Percentiles rank a stretch among this genome's conserved stretches.
phyloP scores from a whole-genome alignment of 768 basidiomycete genomes.

The Amanita pallidorosea region DNA sequence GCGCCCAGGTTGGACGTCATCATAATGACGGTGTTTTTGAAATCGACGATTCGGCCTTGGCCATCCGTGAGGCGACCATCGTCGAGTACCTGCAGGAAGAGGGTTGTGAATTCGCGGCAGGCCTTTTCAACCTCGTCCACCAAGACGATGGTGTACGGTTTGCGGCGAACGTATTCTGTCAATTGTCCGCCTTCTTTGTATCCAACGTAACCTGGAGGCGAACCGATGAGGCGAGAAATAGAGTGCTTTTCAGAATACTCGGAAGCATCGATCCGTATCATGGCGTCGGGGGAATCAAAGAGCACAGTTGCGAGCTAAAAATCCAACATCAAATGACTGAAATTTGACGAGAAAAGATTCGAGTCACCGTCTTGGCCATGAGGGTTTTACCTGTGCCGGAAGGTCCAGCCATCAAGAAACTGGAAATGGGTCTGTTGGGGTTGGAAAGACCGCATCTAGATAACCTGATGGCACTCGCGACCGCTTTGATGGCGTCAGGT shows the following conservation, averaged over 20 bases:
- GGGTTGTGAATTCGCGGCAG: conserved; percentile 46
- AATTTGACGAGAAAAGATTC: neutral
- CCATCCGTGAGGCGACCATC: conserved; percentile 90
- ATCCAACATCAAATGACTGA: conserved; percentile 1
- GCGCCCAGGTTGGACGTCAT: conserved; percentile 92
- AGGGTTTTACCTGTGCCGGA: conserved; percentile 89
- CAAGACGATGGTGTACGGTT: conserved; percentile 80
- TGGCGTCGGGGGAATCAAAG: conserved; percentile 85
- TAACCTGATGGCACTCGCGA: conserved; percentile 87
- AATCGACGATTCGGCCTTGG: conserved; percentile 82
- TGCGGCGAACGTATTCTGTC: conserved; percentile 87
- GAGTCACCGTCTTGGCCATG: conserved; percentile 75
- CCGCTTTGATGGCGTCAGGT: conserved; percentile 81
- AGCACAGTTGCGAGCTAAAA: conserved; percentile 73
- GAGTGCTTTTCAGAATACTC: conserved; percentile 79
- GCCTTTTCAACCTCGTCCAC: conserved; percentile 93
- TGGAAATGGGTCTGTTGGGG: conserved; percentile 79
- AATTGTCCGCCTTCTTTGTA: conserved; percentile 85
- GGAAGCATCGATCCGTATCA: conserved; percentile 88
- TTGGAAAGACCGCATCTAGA: conserved; percentile 93
- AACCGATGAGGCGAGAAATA: conserved; percentile 40
- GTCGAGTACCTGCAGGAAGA: conserved; percentile 73
- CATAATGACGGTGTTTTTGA: conserved; percentile 88
- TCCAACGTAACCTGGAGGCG: conserved; percentile 85
- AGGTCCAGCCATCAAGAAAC: conserved; percentile 88